Base-by-base conservation (phyloP, 306 rosid species). In the Castanospermum australe region DNA sequence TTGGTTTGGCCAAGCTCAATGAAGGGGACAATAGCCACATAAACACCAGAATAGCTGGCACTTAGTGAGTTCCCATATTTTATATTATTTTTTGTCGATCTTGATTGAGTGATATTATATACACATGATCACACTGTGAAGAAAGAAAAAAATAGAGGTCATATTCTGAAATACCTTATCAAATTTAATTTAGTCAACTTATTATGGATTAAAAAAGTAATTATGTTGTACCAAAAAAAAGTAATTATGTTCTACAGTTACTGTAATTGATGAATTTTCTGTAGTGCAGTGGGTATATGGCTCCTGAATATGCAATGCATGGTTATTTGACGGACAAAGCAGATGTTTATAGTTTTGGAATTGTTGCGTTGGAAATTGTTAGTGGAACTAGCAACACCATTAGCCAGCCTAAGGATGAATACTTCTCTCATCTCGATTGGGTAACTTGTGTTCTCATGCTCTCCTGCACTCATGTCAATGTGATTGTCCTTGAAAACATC, bases 21-120 rank as follows among this genome's bases (percentile, higher is more conserved):
- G 95, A 90, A 45, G 90, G 73, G 62, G 95, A 77, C 42, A 83
- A 81, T 8, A 88, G 92, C 18, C 97, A 92, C 60, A 84, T 89
- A 7, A 86, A 83, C 80, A 89, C 92, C 4, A 74, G 89, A 41
- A 77, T 87, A 24, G 90, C 87, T 5, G 93, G 95, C 82, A 84
- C 87, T 38, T 84, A 79, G 87, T 84, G 72, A 84, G 87, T 84
- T 79, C 42, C 56, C 15, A 48, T 57, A 8, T n/a, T 36, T 45
- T 38, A 1, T 73, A 42, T 68, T 39, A 65, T 33, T 50, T 36
- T 45, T 21, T 30, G 6, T 33, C 47, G 71, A 70, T 14, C 32
- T 30, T 30, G 68, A 20, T 45, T 17, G 4, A 74, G 32, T 4
- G 14, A 57, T 42, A 57, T 59, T 56, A 21, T n/a, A 17, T 24